phyloP scores from a whole-genome alignment of 106 monocot genomes.

The Dendrobium officinale region DNA sequence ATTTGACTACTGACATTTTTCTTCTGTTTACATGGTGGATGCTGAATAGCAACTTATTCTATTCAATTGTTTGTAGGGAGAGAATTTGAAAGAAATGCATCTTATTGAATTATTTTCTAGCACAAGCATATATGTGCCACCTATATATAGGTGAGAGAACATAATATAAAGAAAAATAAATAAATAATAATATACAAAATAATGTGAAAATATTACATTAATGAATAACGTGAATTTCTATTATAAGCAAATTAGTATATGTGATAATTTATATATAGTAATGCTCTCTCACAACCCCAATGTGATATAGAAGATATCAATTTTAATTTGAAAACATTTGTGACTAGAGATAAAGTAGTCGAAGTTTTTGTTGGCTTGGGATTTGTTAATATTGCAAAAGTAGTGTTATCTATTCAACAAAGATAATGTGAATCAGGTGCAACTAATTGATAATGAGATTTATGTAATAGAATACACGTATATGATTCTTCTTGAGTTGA shows the following conservation, averaged over 20 bases:
- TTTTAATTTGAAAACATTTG: too few species aligned
- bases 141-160: neutral
- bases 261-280: neutral
- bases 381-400: too few species aligned
- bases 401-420: too few species aligned
- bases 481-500: too few species aligned
- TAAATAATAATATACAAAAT: neutral
- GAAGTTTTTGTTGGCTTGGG: too few species aligned
- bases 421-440: too few species aligned
- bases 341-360: too few species aligned
- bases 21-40: neutral
- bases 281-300: too few species aligned
- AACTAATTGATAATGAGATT: too few species aligned
- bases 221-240: neutral
- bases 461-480: too few species aligned
- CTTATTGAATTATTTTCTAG: neutral
- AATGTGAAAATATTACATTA: neutral
- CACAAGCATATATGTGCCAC: neutral
- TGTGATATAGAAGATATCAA: too few species aligned
- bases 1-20: neutral
- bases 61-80: neutral
- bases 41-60: neutral
- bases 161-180: neutral
- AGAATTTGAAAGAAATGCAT: neutral
- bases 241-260: neutral